These are phyloP conservation scores for Alternaria sp. DNA, from an alignment of 2,329 filamentous ascomycete species.

Conservation along the genomic window DNA sequence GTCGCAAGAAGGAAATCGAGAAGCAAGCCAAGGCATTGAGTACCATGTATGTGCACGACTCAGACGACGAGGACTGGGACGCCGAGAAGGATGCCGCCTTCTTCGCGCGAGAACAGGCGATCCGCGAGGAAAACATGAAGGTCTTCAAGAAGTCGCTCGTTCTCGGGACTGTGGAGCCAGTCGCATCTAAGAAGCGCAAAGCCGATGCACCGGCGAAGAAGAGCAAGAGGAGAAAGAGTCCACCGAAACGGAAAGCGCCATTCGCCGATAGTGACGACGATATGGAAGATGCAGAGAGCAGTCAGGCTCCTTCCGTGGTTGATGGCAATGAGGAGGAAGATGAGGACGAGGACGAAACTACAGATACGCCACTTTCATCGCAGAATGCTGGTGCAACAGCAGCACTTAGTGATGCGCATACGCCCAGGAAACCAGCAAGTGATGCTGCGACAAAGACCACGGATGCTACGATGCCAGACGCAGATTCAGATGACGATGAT, in stretches of 20 bases:
- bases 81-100: constrained; percentile 75
- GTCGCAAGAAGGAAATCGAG: constrained; percentile 73
- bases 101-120: constrained; percentile 75
- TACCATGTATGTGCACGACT: constrained; percentile 77
- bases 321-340: constrained; percentile 21
- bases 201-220: constrained; percentile 26
- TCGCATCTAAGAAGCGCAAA: constrained; percentile 44
- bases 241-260: constrained; percentile 35
- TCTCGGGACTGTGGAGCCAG: constrained; percentile 49
- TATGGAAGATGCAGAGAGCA: constrained; percentile 30
- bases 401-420: constrained; percentile 21
- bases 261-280: constrained; percentile 42
- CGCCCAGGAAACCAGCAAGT: constrained; percentile 7
- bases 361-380: constrained; percentile 51
- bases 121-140: constrained; percentile 63
- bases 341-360: constrained; percentile 45
- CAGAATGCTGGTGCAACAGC: constrained; percentile 30
- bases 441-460: constrained; percentile 4
- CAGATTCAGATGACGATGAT: constrained; percentile 49
- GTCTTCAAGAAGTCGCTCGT: constrained; percentile 55
- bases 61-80: constrained; percentile 89
- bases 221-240: constrained; percentile 42
- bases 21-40: constrained; percentile 84
- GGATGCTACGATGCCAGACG: constrained; percentile 37
- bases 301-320: constrained; percentile 34